Base-by-base conservation (phyloP, 2,329 filamentous ascomycete genomes). In the Fusarium sp. region DNA sequence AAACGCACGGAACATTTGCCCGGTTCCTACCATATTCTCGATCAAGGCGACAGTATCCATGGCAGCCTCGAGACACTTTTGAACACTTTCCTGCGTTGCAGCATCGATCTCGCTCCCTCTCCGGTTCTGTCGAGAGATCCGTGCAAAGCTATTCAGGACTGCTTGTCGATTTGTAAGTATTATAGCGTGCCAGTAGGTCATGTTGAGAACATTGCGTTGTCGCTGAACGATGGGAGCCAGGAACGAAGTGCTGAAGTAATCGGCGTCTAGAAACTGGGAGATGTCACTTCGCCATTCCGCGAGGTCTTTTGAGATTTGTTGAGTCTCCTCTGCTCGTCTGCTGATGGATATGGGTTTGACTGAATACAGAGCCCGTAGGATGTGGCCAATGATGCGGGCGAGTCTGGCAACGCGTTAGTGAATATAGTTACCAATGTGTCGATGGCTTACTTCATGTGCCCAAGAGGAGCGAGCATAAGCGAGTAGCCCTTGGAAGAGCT, bases 111-210 rank as follows among this genome's bases (percentile, higher is more conserved):
- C 48, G 14, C 36, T 51, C 0, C 40, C 28, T 4, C 34, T 58
- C 1, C 57, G 39, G 0, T 49, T 57, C 12, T 70, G 58, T 2
- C 59, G 45, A 1, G 69, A 70, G 0, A 70, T 50, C 2, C 63
- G 45, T 3, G 69, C 67, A 24, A 81, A 78, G 44, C 77, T 79
- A 11, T 75, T 78, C 0, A 79, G 55, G 1, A 82, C 68, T 14
- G 77, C 78, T 6, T 78, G 80, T 0, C 81, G 71, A 43, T 81
- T 74, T 0, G 76, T 77, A 4, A 82, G 75, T 7, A 82, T 79
- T 14, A 77, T 73, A 3, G 80, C 77, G 49, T 82, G 81, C 77
- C 78, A 81, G 45, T 78, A 82, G 2, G 80, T 76, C 5, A 82
- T 58, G 39, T 80, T 81, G 2, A 82, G 65, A 0, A 82, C 78